Conservation (phyloP, 345 rosid genomes). For the Eucalyptus erythrocorys region DNA sequence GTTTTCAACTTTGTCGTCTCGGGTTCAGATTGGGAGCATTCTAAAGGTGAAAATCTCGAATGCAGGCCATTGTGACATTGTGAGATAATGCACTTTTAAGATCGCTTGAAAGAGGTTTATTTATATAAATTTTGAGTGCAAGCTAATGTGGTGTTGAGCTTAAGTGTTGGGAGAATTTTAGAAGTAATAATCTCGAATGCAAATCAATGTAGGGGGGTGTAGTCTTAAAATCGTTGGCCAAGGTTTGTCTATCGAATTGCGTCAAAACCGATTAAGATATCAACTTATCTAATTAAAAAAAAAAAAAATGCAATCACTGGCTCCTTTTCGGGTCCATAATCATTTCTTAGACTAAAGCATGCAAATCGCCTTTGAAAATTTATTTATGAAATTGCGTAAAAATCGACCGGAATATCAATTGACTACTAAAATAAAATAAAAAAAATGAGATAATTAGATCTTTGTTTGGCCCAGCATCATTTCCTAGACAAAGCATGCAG, state of each 20-base stretch:
- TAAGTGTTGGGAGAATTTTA: not conserved
- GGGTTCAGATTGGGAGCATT: not conserved
- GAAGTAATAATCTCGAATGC: not conserved
- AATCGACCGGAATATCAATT: rapidly evolving
- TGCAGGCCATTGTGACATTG: not conserved
- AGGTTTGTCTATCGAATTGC: rapidly evolving
- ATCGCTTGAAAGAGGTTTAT: not conserved
- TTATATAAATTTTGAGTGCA: not conserved
- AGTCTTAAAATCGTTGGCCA: rapidly evolving
- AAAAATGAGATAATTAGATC: not conserved
- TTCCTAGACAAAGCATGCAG: not conserved
- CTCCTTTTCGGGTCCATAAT: not conserved
- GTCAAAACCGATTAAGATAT: not conserved
- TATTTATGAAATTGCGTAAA: too few relatives aligned
- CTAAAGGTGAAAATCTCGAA: not conserved
- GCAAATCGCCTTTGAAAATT: not conserved
- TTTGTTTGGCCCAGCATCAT: not conserved
- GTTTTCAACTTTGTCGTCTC: not conserved
- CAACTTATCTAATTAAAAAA: not conserved
- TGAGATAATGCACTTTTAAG: not conserved
- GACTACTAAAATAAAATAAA: too few relatives aligned
- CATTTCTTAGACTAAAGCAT: not conserved
- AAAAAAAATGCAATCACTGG: not conserved
- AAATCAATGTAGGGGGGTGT: not conserved
- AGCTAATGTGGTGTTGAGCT: not conserved